Evolutionary conservation across 1,139 yeast species (phyloP).

Genomic region (Candida gigantensis): DNA sequence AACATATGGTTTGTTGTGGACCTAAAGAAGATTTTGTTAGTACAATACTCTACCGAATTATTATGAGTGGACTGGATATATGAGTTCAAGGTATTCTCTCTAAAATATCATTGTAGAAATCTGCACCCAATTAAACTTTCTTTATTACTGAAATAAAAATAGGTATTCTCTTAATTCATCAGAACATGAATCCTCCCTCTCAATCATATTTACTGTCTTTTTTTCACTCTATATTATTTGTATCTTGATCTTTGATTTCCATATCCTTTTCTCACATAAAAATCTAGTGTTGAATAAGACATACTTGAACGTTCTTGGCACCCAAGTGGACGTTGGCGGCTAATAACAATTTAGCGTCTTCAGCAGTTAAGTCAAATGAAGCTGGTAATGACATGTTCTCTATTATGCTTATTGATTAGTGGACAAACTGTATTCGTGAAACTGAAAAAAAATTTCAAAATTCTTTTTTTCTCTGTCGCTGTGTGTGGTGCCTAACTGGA

Average conservation of each 20-base stretch:
- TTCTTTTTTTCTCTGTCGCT: conserved; percentile 5
- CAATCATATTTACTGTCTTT: background rate
- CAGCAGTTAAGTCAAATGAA: conserved; percentile 92
- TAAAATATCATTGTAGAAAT: no score
- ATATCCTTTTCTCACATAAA: background rate
- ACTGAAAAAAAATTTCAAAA: conserved; percentile 7
- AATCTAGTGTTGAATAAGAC: conserved; percentile 27
- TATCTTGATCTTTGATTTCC: background rate
- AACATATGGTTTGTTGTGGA: conserved; percentile 99
- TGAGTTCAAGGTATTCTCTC: no score
- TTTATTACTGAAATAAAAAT: no score
- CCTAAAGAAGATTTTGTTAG: conserved; percentile 40
- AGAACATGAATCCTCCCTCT: no score
- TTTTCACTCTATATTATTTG: no score
- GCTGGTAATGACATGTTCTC: conserved; percentile 77
- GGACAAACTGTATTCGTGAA: conserved; percentile 3
- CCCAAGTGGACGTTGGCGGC: conserved; percentile 99
- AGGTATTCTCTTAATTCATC: no score
- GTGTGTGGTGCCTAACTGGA: background rate
- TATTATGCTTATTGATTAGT: conserved; percentile 8
- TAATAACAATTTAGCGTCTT: conserved; percentile 98
- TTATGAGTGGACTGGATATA: no score
- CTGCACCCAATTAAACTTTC: no score
- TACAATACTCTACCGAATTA: no score
- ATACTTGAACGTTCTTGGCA: conserved; percentile 98